Conservation (phyloP, 371 early-diverging fungal species). For the Paraphysoderma sedebokerense region DNA sequence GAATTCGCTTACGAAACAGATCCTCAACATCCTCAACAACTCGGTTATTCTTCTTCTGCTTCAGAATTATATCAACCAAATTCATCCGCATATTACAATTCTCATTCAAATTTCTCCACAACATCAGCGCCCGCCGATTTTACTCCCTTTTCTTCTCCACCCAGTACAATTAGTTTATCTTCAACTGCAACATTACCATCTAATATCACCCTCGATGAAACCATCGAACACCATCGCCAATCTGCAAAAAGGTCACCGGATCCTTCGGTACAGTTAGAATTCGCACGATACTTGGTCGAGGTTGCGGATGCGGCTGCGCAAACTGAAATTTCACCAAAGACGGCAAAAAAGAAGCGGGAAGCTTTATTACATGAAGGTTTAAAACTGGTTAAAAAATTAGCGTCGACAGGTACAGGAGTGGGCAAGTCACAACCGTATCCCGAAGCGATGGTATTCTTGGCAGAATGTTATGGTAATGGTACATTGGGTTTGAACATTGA, state of each 20-base stretch:
- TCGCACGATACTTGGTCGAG: not conserved
- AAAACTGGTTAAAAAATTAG: conserved; percentile 56
- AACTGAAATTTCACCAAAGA: conserved; percentile 36
- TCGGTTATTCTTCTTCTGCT: too few relatives aligned
- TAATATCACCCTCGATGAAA: not conserved
- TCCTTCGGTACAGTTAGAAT: not conserved
- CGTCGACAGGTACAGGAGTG: conserved; percentile 21
- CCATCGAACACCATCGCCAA: not conserved
- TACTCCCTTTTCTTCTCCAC: not conserved
- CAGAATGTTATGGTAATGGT: conserved; percentile 63
- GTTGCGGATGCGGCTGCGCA: not conserved
- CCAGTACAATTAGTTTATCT: not conserved
- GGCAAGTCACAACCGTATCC: conserved; percentile 41
- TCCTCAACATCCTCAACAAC: too few relatives aligned
- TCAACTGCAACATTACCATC: not conserved
- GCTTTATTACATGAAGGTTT: conserved; percentile 49
- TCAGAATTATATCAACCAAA: too few relatives aligned
- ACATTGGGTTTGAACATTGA: conserved; percentile 54
- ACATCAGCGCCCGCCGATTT: not conserved
- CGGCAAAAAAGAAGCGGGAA: conserved; percentile 42
- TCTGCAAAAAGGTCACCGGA: not conserved
- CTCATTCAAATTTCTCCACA: not conserved
- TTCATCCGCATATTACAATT: too few relatives aligned
- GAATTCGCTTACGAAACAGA: too few relatives aligned
- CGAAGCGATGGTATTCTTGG: conserved; percentile 83